phyloP scores from a whole-genome alignment of 1,284 basidiomycete species.

The Cerrena zonata region DNA sequence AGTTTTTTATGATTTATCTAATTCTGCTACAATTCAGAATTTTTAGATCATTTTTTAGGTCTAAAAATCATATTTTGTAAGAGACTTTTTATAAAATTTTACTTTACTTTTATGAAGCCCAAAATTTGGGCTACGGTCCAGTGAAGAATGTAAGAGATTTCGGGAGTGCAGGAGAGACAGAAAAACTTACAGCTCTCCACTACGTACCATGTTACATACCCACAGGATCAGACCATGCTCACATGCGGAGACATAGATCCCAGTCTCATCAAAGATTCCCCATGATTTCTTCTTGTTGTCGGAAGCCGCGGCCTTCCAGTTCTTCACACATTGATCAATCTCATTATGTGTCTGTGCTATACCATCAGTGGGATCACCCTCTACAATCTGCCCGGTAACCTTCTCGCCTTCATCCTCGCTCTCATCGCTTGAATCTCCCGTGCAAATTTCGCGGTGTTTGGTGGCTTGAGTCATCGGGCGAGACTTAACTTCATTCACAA shows the following conservation, averaged over 20 bases:
- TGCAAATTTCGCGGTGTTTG: not conserved
- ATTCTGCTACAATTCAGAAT: too few species aligned
- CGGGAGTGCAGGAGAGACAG: not conserved
- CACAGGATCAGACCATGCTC: conserved; percentile 17
- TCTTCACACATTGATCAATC: conserved; percentile 17
- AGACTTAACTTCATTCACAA: conserved; percentile 27
- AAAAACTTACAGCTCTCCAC: conserved; percentile 23
- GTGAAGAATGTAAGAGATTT: conserved; percentile 8
- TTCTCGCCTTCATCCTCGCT: conserved; percentile 5
- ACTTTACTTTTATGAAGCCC: too few species aligned
- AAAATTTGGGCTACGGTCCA: too few species aligned
- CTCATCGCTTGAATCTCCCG: too few species aligned
- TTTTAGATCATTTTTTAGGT: too few species aligned
- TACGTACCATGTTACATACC: conserved; percentile 19
- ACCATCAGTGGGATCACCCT: conserved; percentile 12
- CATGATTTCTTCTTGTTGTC: conserved; percentile 23
- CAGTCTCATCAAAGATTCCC: conserved; percentile 22
- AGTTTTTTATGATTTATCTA: too few species aligned
- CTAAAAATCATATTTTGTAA: too few species aligned
- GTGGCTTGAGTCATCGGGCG: not conserved
- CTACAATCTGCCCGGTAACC: not conserved
- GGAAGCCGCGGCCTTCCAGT: too few species aligned
- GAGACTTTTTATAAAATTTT: too few species aligned
- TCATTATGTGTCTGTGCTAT: not conserved
- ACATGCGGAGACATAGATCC: too few species aligned